phyloP scores from a whole-genome alignment of 345 rosid species.

The Viola odorata region DNA sequence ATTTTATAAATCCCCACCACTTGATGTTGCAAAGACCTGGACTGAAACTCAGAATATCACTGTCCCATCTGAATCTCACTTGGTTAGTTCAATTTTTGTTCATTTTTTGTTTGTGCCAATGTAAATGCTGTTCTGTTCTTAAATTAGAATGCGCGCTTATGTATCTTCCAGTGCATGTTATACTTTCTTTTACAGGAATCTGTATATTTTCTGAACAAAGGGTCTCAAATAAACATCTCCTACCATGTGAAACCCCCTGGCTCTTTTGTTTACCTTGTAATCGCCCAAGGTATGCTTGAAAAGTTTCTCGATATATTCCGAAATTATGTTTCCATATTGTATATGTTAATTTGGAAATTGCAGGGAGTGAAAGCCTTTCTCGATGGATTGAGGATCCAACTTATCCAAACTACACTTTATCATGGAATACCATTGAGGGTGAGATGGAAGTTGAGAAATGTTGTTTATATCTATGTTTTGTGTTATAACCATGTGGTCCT shows the following conservation, averaged over 20 bases:
- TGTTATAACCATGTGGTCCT: constrained; percentile 13
- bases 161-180: constrained; percentile 3
- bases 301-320: neutral
- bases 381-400: constrained; percentile 84
- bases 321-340: too few relatives aligned
- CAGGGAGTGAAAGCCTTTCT: constrained; percentile 79
- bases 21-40: constrained; percentile 60
- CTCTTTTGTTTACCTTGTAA: constrained; percentile 61
- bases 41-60: constrained; percentile 37
- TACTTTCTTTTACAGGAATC: constrained; percentile 48
- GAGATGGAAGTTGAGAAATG: constrained; percentile 21
- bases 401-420: constrained; percentile 70
- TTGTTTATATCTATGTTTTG: constrained; percentile 5
- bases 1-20: constrained; percentile 59
- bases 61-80: constrained; percentile 63
- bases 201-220: constrained; percentile 65
- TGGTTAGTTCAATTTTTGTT: constrained; percentile 40
- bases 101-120: neutral
- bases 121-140: neutral
- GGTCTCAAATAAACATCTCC: constrained; percentile 68
- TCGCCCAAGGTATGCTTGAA: constrained; percentile 70
- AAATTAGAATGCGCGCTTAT: neutral
- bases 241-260: constrained; percentile 48
- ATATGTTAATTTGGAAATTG: constrained; percentile 7
- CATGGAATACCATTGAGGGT: constrained; percentile 80